Evolutionary conservation across 495 filamentous ascomycete species (phyloP).

Genomic region (Lasiosphaeriaceae sp.): DNA sequence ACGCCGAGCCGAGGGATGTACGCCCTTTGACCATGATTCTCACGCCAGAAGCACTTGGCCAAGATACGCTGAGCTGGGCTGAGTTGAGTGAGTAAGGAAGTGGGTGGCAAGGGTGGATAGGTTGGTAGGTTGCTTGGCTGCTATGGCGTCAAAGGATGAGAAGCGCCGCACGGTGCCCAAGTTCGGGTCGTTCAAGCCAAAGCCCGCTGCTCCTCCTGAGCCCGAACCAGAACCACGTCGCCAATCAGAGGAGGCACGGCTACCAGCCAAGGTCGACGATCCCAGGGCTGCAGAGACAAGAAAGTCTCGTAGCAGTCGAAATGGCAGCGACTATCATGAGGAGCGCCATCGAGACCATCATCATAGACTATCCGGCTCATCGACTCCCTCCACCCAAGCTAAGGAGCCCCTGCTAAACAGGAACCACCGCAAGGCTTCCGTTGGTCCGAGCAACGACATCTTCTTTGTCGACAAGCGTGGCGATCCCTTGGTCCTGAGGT

Average conservation of each 20-base stretch:
- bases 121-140: neutral
- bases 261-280: neutral
- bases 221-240: neutral
- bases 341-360: neutral
- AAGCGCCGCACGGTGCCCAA: constrained; percentile 50
- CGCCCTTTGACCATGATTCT: too few relatives aligned
- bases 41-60: too few relatives aligned
- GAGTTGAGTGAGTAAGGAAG: too few relatives aligned
- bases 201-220: constrained; percentile 22
- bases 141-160: constrained; percentile 30
- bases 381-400: neutral
- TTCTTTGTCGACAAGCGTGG: constrained; percentile 41
- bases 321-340: neutral
- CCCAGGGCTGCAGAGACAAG: neutral
- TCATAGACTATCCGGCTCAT: neutral
- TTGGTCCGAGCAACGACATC: constrained; percentile 1
- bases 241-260: constrained; percentile 1
- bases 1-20: too few relatives aligned
- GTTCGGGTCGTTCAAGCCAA: constrained; percentile 66
- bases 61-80: too few relatives aligned
- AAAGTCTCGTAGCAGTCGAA: neutral
- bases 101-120: neutral
- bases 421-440: too few relatives aligned
- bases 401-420: neutral
- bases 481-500: constrained; percentile 41